Evolutionary conservation across 805 yeast genomes (phyloP), one percentile per base, ranked within the genome.

Genomic region (Hanseniaspora occidentalis): DNA sequence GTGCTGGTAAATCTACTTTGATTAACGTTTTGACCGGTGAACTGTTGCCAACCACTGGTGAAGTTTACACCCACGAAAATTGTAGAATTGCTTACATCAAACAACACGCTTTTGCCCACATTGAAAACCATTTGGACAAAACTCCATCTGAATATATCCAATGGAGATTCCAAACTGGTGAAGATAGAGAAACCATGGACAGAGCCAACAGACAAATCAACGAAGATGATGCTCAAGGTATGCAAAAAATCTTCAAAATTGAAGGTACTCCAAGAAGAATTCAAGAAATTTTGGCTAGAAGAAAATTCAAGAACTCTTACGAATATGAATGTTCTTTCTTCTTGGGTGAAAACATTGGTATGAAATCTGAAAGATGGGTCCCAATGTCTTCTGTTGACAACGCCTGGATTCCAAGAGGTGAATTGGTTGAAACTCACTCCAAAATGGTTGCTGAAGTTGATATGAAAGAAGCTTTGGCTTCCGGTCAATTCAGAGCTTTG

Each of bases 121-220:
- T 92, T 63, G 99, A 94, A 71, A 78, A 83, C 66, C 98, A 92
- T 68, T 78, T 89, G 69, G 99, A 92, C 79, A 84, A 83, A 79
- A 92, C 99, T 64, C 98, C 98, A 65, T 86, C 96, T 62, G 98
- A 92, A 77, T 92, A 92, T 77, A 92, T 92, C 60, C 98, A 92
- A 77, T 92, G 98, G 98, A 92, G 98, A 82, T 92, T 89, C 96
- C 98, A 92, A 77, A 92, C 98, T 66, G 98, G 98, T 88, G 98
- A 92, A 77, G 98, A 92, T 73, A 86, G 98, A 77, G 98, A 92
- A 78, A 92, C 98, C 72, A 92, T 92, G 98, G 98, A 92, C 78
- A 84, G 97, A 77, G 98, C 97, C 67, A 85, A 94, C 70, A 85
- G 98, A 78, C 89, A 81, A 69, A 86, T 92, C 68, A 86, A 83